Evolutionary conservation across 2,329 filamentous ascomycete species (phyloP).

Genomic region (Hymenoscyphus scutula): DNA sequence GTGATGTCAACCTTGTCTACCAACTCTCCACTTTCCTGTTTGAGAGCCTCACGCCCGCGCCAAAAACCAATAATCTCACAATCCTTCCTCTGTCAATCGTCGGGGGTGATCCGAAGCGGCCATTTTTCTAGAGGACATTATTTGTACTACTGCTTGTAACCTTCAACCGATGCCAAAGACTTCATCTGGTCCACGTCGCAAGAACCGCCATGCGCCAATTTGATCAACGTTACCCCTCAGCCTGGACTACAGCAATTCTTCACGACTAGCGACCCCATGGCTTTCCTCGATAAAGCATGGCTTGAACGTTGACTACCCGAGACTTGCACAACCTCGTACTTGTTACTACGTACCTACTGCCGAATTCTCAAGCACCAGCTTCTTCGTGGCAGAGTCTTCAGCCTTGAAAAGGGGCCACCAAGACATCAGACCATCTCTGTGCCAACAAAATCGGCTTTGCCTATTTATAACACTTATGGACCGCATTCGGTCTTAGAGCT

Average conservation of each 20-base stretch:
- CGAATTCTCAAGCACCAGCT: too few relatives aligned
- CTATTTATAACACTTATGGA: neutral
- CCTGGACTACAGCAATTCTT: neutral
- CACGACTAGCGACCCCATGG: neutral
- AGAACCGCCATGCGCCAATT: slow-evolving; percentile 1
- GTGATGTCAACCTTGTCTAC: too few relatives aligned
- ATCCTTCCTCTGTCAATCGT: neutral
- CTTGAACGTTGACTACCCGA: neutral
- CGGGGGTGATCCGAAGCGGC: neutral
- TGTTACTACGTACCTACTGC: too few relatives aligned
- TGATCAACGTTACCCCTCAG: neutral
- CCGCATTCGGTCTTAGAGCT: neutral
- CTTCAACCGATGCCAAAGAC: neutral
- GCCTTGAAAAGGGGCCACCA: neutral
- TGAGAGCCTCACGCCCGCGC: too few relatives aligned
- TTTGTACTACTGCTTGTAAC: neutral
- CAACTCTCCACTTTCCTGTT: too few relatives aligned
- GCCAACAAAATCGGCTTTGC: neutral
- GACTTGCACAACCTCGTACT: neutral
- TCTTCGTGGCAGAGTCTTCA: neutral
- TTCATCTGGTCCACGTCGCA: neutral
- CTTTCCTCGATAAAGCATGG: neutral
- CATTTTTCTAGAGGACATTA: neutral
- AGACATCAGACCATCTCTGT: neutral
- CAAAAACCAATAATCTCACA: neutral